phyloP scores from a whole-genome alignment of 2,329 filamentous ascomycete genomes.

The Microsporum audouinii region DNA sequence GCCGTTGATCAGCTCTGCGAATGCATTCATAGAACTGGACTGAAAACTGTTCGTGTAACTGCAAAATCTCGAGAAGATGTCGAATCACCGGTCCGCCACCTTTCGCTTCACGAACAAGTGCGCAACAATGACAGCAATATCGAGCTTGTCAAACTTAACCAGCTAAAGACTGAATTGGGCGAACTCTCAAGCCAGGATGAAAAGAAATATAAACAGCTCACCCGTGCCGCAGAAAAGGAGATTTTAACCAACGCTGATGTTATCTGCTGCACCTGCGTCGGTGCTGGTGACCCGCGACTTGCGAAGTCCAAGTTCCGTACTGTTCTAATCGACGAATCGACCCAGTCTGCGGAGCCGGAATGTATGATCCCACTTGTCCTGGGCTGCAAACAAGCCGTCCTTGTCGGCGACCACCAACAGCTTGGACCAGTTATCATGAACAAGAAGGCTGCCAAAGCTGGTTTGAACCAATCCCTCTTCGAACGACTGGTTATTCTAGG shows the following conservation, averaged over 20 bases:
- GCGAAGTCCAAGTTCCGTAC: conserved; percentile 98
- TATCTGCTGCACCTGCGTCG: conserved; percentile 97
- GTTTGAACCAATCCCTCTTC: conserved; percentile 95
- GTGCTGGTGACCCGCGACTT: conserved; percentile 87
- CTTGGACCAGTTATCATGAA: conserved; percentile 99
- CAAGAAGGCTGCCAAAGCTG: conserved; percentile 97
- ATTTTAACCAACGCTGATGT: conserved; percentile 93
- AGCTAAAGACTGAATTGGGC: conserved; percentile 82
- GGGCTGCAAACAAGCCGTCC: conserved; percentile 96
- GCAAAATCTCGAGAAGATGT: conserved; percentile 98
- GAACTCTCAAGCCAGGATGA: conserved; percentile 92
- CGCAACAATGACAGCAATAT: conserved; percentile 94
- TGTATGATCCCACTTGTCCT: conserved; percentile 97
- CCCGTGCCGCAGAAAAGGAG: conserved; percentile 84
- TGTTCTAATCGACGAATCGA: conserved; percentile 95
- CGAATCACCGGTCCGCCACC: conserved; percentile 91
- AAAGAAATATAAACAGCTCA: conserved; percentile 96
- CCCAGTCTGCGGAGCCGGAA: conserved; percentile 93
- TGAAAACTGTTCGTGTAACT: conserved; percentile 96
- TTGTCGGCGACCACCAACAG: conserved; percentile 96
- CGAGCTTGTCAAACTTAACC: conserved; percentile 81
- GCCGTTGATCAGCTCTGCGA: conserved; percentile 97
- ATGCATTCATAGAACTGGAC: conserved; percentile 82
- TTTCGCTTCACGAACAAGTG: conserved; percentile 93
- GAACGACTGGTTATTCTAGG: conserved; percentile 90